Percentiles rank a stretch among this genome's conserved stretches.
phyloP scores from a whole-genome alignment of 441 rosid species.

The Viola pubescens region DNA sequence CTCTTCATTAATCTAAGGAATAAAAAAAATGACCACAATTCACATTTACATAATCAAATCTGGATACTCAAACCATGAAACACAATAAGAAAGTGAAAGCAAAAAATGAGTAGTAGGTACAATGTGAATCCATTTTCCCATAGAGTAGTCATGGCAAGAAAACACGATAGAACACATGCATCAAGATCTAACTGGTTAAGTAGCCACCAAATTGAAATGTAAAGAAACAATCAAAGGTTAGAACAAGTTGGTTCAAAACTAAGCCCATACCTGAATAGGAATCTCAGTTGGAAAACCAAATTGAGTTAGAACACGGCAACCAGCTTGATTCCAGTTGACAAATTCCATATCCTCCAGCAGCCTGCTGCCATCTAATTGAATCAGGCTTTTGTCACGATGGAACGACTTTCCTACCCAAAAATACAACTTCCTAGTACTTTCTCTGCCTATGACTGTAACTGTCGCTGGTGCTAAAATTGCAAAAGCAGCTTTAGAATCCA shows the following conservation, averaged over 20 bases:
- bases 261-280: constrained; percentile 48
- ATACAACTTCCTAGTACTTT: constrained; percentile 43
- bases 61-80: neutral
- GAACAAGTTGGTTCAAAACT: constrained; percentile 4
- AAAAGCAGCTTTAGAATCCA: constrained; percentile 61
- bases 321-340: constrained; percentile 55
- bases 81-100: neutral
- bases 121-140: neutral
- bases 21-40: neutral
- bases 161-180: neutral
- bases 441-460: constrained; percentile 32
- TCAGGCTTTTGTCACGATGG: constrained; percentile 30
- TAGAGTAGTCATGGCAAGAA: neutral
- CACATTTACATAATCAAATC: neutral
- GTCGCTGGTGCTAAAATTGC: constrained; percentile 43
- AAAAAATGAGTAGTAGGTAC: neutral
- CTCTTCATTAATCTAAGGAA: neutral
- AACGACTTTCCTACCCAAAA: constrained; percentile 84
- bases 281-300: constrained; percentile 59
- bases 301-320: constrained; percentile 42
- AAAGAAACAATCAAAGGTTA: too few species aligned
- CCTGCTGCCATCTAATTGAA: constrained; percentile 36
- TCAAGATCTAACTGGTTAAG: too few species aligned
- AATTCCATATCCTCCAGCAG: constrained; percentile 27
- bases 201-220: too few species aligned